Percentiles rank a stretch among this genome's conserved stretches.
Conservation (phyloP, 257 asterid genomes). For the Euphrasia confusa region DNA sequence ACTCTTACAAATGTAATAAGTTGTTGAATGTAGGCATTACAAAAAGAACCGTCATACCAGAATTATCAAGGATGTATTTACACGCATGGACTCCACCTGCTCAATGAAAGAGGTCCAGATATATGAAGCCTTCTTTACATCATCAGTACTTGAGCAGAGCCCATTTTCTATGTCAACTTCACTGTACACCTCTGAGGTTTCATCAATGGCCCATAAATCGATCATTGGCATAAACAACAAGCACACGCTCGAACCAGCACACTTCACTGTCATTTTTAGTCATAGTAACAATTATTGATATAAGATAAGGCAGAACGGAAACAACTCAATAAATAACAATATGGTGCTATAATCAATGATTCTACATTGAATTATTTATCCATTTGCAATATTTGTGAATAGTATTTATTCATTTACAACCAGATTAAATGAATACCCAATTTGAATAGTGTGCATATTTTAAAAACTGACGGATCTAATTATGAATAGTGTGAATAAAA, state of each 20-base stretch:
- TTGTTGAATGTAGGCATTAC: constrained; percentile 10
- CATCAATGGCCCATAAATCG: constrained; percentile 91
- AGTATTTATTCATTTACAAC: no score
- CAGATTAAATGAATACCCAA: neutral
- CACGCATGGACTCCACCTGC: constrained; percentile 75
- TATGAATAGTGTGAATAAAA: no score
- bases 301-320: constrained; percentile 13
- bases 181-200: constrained; percentile 30
- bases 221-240: constrained; percentile 85
- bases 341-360: neutral
- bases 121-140: constrained; percentile 48
- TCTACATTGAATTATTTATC: neutral
- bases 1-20: constrained; percentile 12
- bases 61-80: constrained; percentile 66
- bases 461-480: constrained; percentile 3
- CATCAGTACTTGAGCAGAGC: constrained; percentile 28
- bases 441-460: constrained; percentile 1
- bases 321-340: neutral
- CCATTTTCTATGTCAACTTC: constrained; percentile 33
- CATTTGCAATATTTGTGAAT: no score
- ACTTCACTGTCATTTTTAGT: constrained; percentile 69
- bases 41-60: constrained; percentile 57
- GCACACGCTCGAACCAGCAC: constrained; percentile 54
- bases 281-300: constrained; percentile 21
- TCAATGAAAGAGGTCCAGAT: constrained; percentile 84